A percentile compares a stretch with the other conserved stretches of the same genome.
phyloP scores from a whole-genome alignment of 257 asterid genomes.

The Penstemon eatonii region DNA sequence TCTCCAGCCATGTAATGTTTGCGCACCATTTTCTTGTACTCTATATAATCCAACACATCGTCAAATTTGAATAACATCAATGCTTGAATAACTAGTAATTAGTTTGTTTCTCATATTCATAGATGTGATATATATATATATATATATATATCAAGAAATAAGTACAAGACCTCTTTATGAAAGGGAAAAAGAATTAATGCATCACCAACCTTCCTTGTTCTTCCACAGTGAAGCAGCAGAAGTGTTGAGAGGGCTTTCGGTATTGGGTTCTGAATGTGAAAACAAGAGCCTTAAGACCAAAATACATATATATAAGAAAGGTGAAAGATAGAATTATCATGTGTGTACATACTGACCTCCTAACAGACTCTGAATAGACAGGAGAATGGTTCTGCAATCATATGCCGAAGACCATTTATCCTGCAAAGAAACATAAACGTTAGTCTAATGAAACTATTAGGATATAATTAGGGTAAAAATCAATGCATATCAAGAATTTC shows the following conservation, averaged over 20 bases:
- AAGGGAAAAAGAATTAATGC: neutral
- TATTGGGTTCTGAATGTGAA: slow-evolving; percentile 59
- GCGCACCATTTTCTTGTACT: slow-evolving; percentile 61
- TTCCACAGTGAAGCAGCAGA: slow-evolving; percentile 83
- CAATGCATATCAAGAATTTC: neutral
- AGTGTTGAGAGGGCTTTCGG: slow-evolving; percentile 68
- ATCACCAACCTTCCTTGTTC: slow-evolving; percentile 53
- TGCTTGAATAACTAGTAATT: neutral
- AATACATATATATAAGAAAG: neutral
- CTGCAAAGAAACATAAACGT: slow-evolving; percentile 32
- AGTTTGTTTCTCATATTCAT: too few relatives aligned
- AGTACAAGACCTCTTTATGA: neutral
- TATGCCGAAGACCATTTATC: slow-evolving; percentile 84
- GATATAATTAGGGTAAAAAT: slow-evolving; percentile 6
- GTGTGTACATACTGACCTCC: slow-evolving; percentile 47
- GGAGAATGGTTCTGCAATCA: slow-evolving; percentile 73
- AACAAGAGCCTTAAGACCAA: slow-evolving; percentile 11
- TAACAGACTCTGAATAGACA: slow-evolving; percentile 67
- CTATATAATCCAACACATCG: slow-evolving; percentile 41
- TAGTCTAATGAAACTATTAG: neutral
- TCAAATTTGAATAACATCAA: neutral
- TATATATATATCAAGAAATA: neutral
- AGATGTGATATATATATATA: too few relatives aligned
- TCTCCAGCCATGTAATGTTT: slow-evolving; percentile 56
- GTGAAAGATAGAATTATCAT: neutral